phyloP scores from a whole-genome alignment of 2,329 filamentous ascomycete genomes.

The Periconia sp. region DNA sequence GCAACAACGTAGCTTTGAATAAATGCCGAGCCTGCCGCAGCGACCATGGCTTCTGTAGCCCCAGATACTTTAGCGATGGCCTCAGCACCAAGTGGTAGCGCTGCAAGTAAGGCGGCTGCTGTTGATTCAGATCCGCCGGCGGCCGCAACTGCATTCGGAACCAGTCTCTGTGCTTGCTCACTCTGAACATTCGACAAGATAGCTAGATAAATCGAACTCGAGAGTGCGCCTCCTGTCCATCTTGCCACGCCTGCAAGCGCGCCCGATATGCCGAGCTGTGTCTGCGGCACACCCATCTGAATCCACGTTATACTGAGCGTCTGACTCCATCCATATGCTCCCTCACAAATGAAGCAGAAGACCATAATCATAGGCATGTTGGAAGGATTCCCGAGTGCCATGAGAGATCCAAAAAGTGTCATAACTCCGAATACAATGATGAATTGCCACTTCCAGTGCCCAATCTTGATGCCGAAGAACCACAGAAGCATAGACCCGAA shows the following conservation, averaged over 20 bases:
- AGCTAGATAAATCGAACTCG: slow-evolving; percentile 48
- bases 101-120: slow-evolving; percentile 6
- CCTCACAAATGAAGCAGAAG: slow-evolving; percentile 53
- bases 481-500: slow-evolving; percentile 51
- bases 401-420: slow-evolving; percentile 53
- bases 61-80: slow-evolving; percentile 10
- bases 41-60: slow-evolving; percentile 8
- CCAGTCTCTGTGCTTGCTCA: slow-evolving; percentile 7
- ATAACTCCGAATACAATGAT: slow-evolving; percentile 51
- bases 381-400: slow-evolving; percentile 50
- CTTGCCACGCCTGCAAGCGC: slow-evolving; percentile 46
- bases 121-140: slow-evolving; percentile 8
- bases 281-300: slow-evolving; percentile 56
- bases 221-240: slow-evolving; percentile 51
- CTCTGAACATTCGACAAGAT: slow-evolving; percentile 44
- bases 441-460: slow-evolving; percentile 55
- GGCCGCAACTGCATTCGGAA: slow-evolving; percentile 10
- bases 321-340: slow-evolving; percentile 54
- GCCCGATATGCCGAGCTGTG: slow-evolving; percentile 53
- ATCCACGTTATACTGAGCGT: slow-evolving; percentile 55
- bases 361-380: slow-evolving; percentile 54
- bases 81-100: slow-evolving; percentile 12
- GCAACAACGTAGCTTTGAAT: slow-evolving; percentile 16
- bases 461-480: slow-evolving; percentile 49
- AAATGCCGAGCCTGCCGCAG: slow-evolving; percentile 14